phyloP scores from a whole-genome alignment of 495 filamentous ascomycete species.

The Trypethelium eluteriae region DNA sequence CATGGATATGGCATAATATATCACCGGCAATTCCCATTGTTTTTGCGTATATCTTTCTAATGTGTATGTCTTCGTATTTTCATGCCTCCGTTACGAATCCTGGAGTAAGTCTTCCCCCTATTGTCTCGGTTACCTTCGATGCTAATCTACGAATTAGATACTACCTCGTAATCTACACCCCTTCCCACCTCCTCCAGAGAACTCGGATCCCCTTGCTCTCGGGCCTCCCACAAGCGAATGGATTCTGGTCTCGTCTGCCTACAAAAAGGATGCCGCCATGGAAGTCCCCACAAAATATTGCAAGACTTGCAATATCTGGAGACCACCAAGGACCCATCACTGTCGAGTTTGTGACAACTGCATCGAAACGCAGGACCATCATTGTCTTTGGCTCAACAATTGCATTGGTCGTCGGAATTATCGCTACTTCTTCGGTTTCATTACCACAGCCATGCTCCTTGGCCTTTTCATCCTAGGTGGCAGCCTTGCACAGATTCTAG shows the following conservation, averaged over 20 bases:
- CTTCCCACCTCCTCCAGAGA: slow-evolving; percentile 49
- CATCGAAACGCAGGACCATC: slow-evolving; percentile 94
- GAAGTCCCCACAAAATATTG: slow-evolving; percentile 97
- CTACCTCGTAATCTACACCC: slow-evolving; percentile 76
- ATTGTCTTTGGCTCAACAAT: slow-evolving; percentile 99
- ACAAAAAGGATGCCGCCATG: slow-evolving; percentile 69
- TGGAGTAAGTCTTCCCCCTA: slow-evolving; percentile 55
- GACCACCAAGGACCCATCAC: slow-evolving; percentile 88
- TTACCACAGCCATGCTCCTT: slow-evolving; percentile 66
- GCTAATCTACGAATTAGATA: slow-evolving; percentile 45
- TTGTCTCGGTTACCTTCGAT: slow-evolving; percentile 23
- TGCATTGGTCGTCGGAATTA: slow-evolving; percentile 97
- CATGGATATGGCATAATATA: slow-evolving; percentile 84
- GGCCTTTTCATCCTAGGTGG: slow-evolving; percentile 67
- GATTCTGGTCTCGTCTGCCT: slow-evolving; percentile 76
- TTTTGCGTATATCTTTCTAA: slow-evolving; percentile 81
- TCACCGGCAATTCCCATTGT: slow-evolving; percentile 87
- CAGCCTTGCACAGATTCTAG: slow-evolving; percentile 68
- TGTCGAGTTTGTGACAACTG: slow-evolving; percentile 96
- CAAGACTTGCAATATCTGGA: slow-evolving; percentile 94
- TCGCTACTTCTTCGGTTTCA: slow-evolving; percentile 91
- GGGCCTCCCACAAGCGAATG: slow-evolving; percentile 84
- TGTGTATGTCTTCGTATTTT: slow-evolving; percentile 86
- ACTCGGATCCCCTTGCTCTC: slow-evolving; percentile 68
- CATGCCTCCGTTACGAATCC: slow-evolving; percentile 89